phyloP scores from a whole-genome alignment of 2,329 filamentous ascomycete genomes.

The Fusarium beomiforme region DNA sequence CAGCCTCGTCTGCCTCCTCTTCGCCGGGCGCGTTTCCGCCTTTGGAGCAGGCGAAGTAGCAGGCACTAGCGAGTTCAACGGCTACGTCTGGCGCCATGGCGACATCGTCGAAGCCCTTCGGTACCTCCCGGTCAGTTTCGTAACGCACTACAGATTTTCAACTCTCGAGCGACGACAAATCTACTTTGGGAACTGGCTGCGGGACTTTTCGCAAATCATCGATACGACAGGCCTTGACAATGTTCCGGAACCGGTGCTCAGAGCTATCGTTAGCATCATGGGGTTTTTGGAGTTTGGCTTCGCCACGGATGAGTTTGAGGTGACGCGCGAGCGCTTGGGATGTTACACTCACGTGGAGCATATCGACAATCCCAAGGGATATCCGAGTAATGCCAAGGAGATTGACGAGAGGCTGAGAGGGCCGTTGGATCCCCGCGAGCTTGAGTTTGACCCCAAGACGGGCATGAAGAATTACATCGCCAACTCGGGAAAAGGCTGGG shows the following conservation, averaged over 20 bases:
- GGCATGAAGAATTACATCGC: slow-evolving; percentile 99
- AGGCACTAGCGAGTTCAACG: slow-evolving; percentile 51
- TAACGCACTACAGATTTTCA: slow-evolving; percentile 52
- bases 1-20: slow-evolving; percentile 39
- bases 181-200: slow-evolving; percentile 57
- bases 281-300: slow-evolving; percentile 61
- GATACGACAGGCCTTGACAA: slow-evolving; percentile 63
- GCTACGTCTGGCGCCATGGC: slow-evolving; percentile 54
- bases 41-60: slow-evolving; percentile 54
- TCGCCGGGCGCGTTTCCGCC: slow-evolving; percentile 46
- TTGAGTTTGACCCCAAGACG: slow-evolving; percentile 74
- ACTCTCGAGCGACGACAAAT: slow-evolving; percentile 52
- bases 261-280: slow-evolving; percentile 45
- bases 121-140: slow-evolving; percentile 50
- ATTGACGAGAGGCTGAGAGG: slow-evolving; percentile 65
- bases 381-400: slow-evolving; percentile 78
- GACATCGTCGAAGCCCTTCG: slow-evolving; percentile 52
- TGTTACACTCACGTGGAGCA: slow-evolving; percentile 79
- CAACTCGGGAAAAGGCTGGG: slow-evolving; percentile 78
- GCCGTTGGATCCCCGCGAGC: slow-evolving; percentile 61
- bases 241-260: slow-evolving; percentile 42
- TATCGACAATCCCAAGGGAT: slow-evolving; percentile 79
- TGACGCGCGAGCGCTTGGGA: slow-evolving; percentile 78
- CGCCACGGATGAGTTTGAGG: slow-evolving; percentile 82
- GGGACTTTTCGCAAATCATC: slow-evolving; percentile 82